Evolutionary conservation across 1,284 basidiomycete species (phyloP).

Genomic region (Trichosporon faecale): DNA sequence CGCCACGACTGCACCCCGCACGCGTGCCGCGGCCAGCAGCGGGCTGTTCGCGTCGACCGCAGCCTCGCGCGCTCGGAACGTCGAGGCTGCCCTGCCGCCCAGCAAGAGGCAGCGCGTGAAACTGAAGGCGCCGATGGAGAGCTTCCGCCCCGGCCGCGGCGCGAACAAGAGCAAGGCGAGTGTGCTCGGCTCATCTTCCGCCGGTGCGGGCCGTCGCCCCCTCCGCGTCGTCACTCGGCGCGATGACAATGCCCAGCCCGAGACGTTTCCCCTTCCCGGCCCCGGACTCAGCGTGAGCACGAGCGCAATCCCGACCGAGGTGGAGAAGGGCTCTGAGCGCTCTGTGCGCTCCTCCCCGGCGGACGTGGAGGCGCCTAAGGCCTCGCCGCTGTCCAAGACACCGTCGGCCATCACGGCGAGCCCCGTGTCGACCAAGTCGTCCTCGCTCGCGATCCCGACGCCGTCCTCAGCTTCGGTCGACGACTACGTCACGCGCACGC

Average conservation of each 20-base stretch:
- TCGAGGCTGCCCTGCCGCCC: constrained; percentile 30
- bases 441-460: constrained; percentile 11
- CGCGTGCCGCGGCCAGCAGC: not conserved
- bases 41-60: constrained; percentile 18
- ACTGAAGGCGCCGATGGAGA: constrained; percentile 43
- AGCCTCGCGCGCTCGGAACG: constrained; percentile 23
- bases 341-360: not conserved
- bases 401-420: not conserved
- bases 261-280: constrained; percentile 23
- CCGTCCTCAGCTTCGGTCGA: not conserved
- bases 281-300: constrained; percentile 4
- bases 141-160: constrained; percentile 34
- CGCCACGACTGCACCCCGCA: not conserved
- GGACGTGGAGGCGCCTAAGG: not conserved
- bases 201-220: not conserved
- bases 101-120: constrained; percentile 39
- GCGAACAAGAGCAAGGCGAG: constrained; percentile 20
- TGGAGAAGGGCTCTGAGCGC: not conserved
- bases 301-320: not conserved
- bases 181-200: constrained; percentile 6
- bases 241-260: not conserved
- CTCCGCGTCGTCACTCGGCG: not conserved
- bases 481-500: constrained; percentile 9
- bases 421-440: not conserved
- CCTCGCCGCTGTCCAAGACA: not conserved